A percentile compares a stretch with the other conserved stretches of the same genome.
These are phyloP conservation scores for Dichomitus squalens DNA, from an alignment of 1,284 basidiomycete genomes.

Conservation along the genomic window DNA sequence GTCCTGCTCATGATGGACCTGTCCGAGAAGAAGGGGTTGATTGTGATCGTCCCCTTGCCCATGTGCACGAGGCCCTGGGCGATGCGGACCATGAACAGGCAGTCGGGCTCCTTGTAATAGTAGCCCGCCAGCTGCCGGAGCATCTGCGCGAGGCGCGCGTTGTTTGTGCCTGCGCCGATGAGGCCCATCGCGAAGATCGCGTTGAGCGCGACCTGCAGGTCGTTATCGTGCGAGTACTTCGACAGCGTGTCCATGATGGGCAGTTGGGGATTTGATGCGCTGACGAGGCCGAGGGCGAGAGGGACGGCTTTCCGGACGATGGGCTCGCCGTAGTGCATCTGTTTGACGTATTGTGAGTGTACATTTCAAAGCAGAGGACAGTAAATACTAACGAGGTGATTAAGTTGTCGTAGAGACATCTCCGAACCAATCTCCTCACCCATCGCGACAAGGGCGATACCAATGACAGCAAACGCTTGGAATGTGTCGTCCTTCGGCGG, in stretches of 20 bases:
- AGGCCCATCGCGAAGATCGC: slow-evolving; percentile 99
- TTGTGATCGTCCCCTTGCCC: slow-evolving; percentile 98
- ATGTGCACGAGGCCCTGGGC: slow-evolving; percentile 97
- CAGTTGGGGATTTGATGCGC: slow-evolving; percentile 95
- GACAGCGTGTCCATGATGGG: slow-evolving; percentile 96
- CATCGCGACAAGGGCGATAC: slow-evolving; percentile 95
- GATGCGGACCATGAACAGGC: slow-evolving; percentile 95
- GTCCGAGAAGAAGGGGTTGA: slow-evolving; percentile 97
- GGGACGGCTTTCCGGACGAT: slow-evolving; percentile 94
- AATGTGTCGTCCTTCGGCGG: slow-evolving; percentile 75
- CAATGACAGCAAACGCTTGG: slow-evolving; percentile 94
- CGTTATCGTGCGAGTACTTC: slow-evolving; percentile 99
- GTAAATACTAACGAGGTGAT: slow-evolving; percentile 74
- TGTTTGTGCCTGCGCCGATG: slow-evolving; percentile 97
- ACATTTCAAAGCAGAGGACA: not conserved
- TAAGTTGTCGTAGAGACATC: slow-evolving; percentile 95
- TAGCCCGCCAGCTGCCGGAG: slow-evolving; percentile 94
- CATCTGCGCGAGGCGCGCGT: slow-evolving; percentile 97
- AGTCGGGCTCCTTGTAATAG: slow-evolving; percentile 97
- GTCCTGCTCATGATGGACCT: slow-evolving; percentile 88
- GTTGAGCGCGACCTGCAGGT: slow-evolving; percentile 94
- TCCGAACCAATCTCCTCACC: slow-evolving; percentile 98
- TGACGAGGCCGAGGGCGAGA: slow-evolving; percentile 92
- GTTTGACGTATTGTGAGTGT: slow-evolving; percentile 9
- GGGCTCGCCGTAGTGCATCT: slow-evolving; percentile 99